Conservation (phyloP, 129 eudicot species). For the Helianthus annuus region HanXRQr2.0-SUNRISE NC_035448.2:197188585-197189084, state of each 20-base stretch:
- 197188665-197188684: slow-evolving; percentile 89
- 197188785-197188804: slow-evolving; percentile 77
- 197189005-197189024: slow-evolving; percentile 97
- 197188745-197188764: slow-evolving; percentile 57
- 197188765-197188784: slow-evolving; percentile 75
- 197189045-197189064: slow-evolving; percentile 97
- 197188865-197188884: slow-evolving; percentile 83
- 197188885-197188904: slow-evolving; percentile 84
- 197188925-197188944: slow-evolving; percentile 97
- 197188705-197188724: slow-evolving; percentile 87
- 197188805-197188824: slow-evolving; percentile 66
- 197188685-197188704: slow-evolving; percentile 96
- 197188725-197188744: slow-evolving; percentile 62
- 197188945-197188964: slow-evolving; percentile 94
- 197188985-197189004: slow-evolving; percentile 98
- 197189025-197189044: slow-evolving; percentile 94
- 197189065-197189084: slow-evolving; percentile 97
- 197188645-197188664: slow-evolving; percentile 68
- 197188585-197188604: slow-evolving; percentile 66
- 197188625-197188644: slow-evolving; percentile 97
- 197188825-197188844: slow-evolving; percentile 67
- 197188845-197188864: slow-evolving; percentile 62
- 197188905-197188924: slow-evolving; percentile 93
- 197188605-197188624: slow-evolving; percentile 91
- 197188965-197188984: slow-evolving; percentile 91